Evolutionary conservation across 768 basidiomycete genomes (phyloP), one percentile per base, ranked within the genome.

Genomic region (Austroboletus festivus): DNA sequence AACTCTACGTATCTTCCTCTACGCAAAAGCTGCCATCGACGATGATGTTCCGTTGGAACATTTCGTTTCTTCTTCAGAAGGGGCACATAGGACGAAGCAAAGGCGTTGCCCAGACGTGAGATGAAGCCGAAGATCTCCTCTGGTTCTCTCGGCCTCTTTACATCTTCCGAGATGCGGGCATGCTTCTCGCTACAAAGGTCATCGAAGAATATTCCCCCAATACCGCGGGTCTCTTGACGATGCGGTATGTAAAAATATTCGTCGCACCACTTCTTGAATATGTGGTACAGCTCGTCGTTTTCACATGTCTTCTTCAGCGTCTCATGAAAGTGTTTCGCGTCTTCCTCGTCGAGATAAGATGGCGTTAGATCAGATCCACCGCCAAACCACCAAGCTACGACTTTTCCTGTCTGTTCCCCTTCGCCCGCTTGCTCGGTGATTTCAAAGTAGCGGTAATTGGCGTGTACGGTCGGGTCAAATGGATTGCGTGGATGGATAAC

Each of bases 371-470:
- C 95, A 7, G 83, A 85, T 7, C 95, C 95, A 28, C 96, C 96
- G 18, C 96, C 95, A 62, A 98, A 99, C 96, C 95, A 99, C 93
- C 94, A 97, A 22, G 93, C 85, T 35, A 93, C 70, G 18, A 89
- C 69, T 55, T 79, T 77, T 8, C 78, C 76, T 21, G 71, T 62
- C 45, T 64, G 63, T 3, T 69, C 69, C 31, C 68, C 67, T 20
- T 61, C 63, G 4, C 55, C 53, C 1, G 57, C 58, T 37, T 72
- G 70, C 54, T 86, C 80, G 3, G 83, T 85, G 54, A 96, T 82
- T 68, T 98, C 95, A 62, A 99, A 99, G 69, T 97, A 98, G 46
- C 96, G 89, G 60, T 94, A 96, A 67, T 99, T 99, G 50, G 89
- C 83, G 66, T 99, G 95, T 6, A 92, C 85, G 19, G 95, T 97